phyloP scores from a whole-genome alignment of 805 yeast genomes.

The Myxozyma mucilagina region DNA sequence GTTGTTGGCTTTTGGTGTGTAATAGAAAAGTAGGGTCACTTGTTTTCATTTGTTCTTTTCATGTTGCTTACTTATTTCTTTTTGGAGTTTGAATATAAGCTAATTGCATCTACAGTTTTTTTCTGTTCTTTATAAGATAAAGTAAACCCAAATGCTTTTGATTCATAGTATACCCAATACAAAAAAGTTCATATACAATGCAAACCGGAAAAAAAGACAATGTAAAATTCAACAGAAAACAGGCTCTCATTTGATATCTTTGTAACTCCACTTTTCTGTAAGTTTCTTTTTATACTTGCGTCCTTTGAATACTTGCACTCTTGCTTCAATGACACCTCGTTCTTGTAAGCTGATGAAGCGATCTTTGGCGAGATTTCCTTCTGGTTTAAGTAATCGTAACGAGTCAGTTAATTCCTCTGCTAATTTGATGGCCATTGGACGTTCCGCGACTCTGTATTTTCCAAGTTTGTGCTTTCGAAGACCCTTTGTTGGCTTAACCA shows the following conservation, averaged over 20 bases:
- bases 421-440: conserved; percentile 70
- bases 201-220: background rate
- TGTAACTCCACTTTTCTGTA: conserved; percentile 91
- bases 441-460: conserved; percentile 42
- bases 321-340: conserved; percentile 81
- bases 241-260: conserved; percentile 50
- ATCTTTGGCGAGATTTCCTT: conserved; percentile 82
- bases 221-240: background rate
- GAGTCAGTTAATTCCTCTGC: conserved; percentile 87
- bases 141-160: background rate
- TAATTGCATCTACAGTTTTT: no score
- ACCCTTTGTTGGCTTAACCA: conserved; percentile 36
- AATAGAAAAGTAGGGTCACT: background rate
- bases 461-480: conserved; percentile 34
- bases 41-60: no score
- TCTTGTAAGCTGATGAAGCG: conserved; percentile 79
- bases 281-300: conserved; percentile 70
- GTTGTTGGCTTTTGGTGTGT: background rate
- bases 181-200: background rate
- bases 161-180: background rate
- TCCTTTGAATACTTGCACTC: conserved; percentile 66
- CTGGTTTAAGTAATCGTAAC: conserved; percentile 80
- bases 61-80: no score
- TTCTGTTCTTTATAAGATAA: background rate
- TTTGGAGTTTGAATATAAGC: no score